These are phyloP conservation scores for Trichoderma erinaceum DNA, from an alignment of 495 filamentous ascomycete genomes.

Conservation along the genomic window DNA sequence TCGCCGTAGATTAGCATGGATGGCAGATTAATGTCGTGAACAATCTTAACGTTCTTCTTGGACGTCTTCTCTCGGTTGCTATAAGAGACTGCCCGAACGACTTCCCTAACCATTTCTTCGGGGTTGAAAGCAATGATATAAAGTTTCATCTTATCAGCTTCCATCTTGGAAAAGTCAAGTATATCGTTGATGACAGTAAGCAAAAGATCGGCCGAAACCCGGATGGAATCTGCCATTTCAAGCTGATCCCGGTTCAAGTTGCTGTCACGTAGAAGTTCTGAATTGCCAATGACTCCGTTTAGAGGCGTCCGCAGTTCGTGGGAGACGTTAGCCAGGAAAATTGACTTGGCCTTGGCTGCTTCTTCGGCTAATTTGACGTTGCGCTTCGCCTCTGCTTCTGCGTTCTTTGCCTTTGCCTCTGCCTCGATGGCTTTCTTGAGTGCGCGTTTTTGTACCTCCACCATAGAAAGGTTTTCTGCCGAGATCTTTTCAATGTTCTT, in stretches of 20 bases:
- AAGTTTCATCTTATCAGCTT: slow-evolving; percentile 93
- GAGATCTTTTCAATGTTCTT: slow-evolving; percentile 74
- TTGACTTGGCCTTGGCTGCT: slow-evolving; percentile 81
- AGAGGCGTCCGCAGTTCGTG: slow-evolving; percentile 82
- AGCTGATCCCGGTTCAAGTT: slow-evolving; percentile 72
- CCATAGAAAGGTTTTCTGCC: slow-evolving; percentile 78
- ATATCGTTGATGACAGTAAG: slow-evolving; percentile 96
- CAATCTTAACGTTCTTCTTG: slow-evolving; percentile 50
- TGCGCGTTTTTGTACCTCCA: slow-evolving; percentile 76
- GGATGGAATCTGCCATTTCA: slow-evolving; percentile 86
- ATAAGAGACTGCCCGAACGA: slow-evolving; percentile 77
- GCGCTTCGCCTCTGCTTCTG: slow-evolving; percentile 75
- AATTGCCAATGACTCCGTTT: slow-evolving; percentile 86
- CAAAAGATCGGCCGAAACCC: slow-evolving; percentile 82
- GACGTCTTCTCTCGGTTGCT: slow-evolving; percentile 71
- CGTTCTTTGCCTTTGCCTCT: slow-evolving; percentile 74
- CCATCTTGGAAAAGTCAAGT: slow-evolving; percentile 86
- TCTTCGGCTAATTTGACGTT: slow-evolving; percentile 88
- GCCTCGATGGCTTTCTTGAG: slow-evolving; percentile 72
- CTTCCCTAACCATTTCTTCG: slow-evolving; percentile 79
- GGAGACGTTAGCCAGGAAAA: slow-evolving; percentile 89
- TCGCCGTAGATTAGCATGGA: slow-evolving; percentile 81
- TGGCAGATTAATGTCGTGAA: slow-evolving; percentile 71
- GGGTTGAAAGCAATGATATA: slow-evolving; percentile 80
- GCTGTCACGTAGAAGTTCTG: slow-evolving; percentile 76